A percentile compares a stretch with the other conserved stretches of the same genome.
phyloP scores from a whole-genome alignment of 495 filamentous ascomycete genomes.

The Aspergillus panamensis region DNA sequence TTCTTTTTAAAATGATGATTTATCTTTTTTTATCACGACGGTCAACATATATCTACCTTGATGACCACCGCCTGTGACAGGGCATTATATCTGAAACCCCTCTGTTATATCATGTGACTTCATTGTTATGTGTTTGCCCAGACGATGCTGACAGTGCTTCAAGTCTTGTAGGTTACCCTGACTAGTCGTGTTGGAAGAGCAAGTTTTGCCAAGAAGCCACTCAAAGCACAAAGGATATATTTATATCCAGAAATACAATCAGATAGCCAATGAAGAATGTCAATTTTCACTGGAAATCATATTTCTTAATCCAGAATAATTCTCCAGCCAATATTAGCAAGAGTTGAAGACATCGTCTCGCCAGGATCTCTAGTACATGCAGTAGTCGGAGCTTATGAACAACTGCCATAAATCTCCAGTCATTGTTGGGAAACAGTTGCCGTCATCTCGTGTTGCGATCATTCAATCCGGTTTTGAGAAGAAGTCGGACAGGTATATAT shows the following conservation, averaged over 20 bases:
- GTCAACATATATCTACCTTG: conserved; percentile 90
- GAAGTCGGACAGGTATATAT: background rate
- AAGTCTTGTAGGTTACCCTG: no score
- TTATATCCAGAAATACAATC: background rate
- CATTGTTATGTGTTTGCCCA: background rate
- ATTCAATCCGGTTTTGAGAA: background rate
- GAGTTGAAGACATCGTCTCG: background rate
- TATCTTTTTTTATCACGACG: conserved; percentile 84
- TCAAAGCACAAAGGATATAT: background rate
- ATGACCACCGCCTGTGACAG: conserved; percentile 89
- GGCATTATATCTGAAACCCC: conserved; percentile 62
- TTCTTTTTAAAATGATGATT: conserved; percentile 65
- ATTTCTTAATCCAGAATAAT: conserved; percentile 14
- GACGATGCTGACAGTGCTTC: background rate
- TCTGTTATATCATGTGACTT: conserved; percentile 4
- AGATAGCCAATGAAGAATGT: background rate
- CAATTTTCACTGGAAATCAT: conserved; percentile 14
- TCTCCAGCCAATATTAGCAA: background rate
- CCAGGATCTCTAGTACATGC: background rate
- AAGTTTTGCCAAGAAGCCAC: background rate
- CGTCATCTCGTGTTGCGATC: background rate
- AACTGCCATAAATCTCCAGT: background rate
- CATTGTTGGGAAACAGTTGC: background rate
- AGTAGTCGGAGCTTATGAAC: conserved; percentile 6
- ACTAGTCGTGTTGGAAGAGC: no score